Percentiles rank a stretch among this genome's conserved stretches.
These are phyloP conservation scores for Veloporphyrellus conicus DNA, from an alignment of 1,284 basidiomycete genomes.

Conservation along the genomic window DNA sequence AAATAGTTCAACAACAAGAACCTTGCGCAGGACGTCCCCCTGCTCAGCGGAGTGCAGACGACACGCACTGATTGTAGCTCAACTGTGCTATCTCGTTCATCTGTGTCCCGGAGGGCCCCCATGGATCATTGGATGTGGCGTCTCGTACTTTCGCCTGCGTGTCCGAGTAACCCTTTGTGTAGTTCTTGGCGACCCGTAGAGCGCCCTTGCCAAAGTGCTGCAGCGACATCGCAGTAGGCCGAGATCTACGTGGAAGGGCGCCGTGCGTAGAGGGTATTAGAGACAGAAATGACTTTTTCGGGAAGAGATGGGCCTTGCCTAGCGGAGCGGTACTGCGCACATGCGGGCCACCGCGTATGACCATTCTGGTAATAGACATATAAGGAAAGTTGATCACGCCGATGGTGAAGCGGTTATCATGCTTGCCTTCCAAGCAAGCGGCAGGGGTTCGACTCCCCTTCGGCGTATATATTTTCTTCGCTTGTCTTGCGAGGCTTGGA, in stretches of 20 bases:
- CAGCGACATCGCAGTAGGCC: conserved; percentile 35
- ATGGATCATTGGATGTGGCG: conserved; percentile 99
- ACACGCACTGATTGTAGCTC: conserved; percentile 91
- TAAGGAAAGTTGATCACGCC: conserved; percentile 36
- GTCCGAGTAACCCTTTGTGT: conserved; percentile 93
- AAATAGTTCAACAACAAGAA: neutral
- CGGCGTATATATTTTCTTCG: conserved; percentile 45
- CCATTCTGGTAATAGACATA: conserved; percentile 1
- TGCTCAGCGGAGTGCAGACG: neutral
- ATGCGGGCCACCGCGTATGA: neutral
- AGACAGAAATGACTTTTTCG: neutral
- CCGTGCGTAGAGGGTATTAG: too few relatives aligned
- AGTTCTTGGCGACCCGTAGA: conserved; percentile 87
- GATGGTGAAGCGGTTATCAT: conserved; percentile 83
- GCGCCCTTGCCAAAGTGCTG: conserved; percentile 77
- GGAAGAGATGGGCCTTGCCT: neutral
- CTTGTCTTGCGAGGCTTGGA: too few relatives aligned
- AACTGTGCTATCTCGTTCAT: conserved; percentile 99
- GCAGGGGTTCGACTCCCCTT: conserved; percentile 79
- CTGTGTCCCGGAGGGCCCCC: conserved; percentile 96
- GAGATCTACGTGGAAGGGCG: too few relatives aligned
- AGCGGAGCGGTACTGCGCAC: neutral
- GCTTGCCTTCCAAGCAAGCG: conserved; percentile 84
- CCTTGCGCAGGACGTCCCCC: neutral
- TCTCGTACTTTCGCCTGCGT: conserved; percentile 94